Conservation (phyloP, 495 filamentous ascomycete genomes). For the Aspergillus coremiiformis region DNA sequence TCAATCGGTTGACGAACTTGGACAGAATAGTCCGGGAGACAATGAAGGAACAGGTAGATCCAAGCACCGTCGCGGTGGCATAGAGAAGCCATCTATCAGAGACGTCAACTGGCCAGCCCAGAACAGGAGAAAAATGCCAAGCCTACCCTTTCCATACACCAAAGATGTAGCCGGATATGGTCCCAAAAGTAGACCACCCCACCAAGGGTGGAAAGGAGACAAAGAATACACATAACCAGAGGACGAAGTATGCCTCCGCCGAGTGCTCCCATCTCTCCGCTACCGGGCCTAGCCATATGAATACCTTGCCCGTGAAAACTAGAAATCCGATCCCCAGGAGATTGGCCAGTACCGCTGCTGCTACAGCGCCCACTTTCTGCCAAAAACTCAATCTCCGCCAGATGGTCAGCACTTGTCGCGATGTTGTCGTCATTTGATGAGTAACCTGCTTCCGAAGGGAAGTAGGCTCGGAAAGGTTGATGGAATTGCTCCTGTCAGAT, state of each 20-base stretch:
- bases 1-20: conserved; percentile 67
- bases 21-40: conserved; percentile 70
- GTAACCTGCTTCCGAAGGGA: conserved; percentile 41
- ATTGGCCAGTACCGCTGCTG: conserved; percentile 41
- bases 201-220: conserved; percentile 86
- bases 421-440: conserved; percentile 26
- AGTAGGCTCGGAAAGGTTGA: conserved; percentile 20
- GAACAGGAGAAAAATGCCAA: not conserved
- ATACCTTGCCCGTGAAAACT: conserved; percentile 69
- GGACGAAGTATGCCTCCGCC: conserved; percentile 63
- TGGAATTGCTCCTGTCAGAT: conserved; percentile 27
- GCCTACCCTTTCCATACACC: conserved; percentile 73
- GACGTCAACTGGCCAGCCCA: conserved; percentile 3
- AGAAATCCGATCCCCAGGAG: conserved; percentile 59
- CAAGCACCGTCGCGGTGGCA: conserved; percentile 67
- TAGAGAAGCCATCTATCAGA: conserved; percentile 67
- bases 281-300: conserved; percentile 59
- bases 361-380: conserved; percentile 53
- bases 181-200: conserved; percentile 83
- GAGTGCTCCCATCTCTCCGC: conserved; percentile 67
- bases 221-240: conserved; percentile 70
- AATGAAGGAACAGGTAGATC: conserved; percentile 71
- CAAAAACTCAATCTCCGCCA: conserved; percentile 50
- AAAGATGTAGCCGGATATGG: conserved; percentile 86
- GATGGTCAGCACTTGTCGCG: conserved; percentile 23